Evolutionary conservation across 371 early-diverging fungal species (phyloP).

Genomic region (Mortierella sp.): DNA sequence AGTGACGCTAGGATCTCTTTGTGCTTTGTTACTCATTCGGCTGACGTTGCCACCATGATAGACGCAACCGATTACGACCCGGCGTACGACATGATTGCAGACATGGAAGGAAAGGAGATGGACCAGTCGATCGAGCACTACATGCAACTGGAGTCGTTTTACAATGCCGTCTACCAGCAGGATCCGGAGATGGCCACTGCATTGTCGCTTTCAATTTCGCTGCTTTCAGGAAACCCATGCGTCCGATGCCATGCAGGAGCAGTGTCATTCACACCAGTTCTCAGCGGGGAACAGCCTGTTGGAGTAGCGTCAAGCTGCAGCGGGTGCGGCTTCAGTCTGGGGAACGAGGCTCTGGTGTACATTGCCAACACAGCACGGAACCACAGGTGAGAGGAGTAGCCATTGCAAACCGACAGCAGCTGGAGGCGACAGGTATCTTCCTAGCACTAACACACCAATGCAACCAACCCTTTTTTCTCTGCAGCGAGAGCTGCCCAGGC

Average conservation of each 20-base stretch:
- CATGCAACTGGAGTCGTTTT: constrained; percentile 19
- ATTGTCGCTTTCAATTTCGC: constrained; percentile 19
- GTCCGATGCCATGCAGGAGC: constrained; percentile 23
- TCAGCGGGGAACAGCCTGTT: neutral
- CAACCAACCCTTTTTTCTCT: too few relatives aligned
- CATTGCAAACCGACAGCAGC: neutral
- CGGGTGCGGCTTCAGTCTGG: constrained; percentile 26
- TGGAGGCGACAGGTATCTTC: too few relatives aligned
- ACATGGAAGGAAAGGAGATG: constrained; percentile 30
- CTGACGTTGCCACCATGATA: neutral
- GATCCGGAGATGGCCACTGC: constrained; percentile 18
- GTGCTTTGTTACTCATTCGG: neutral
- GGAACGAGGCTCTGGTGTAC: constrained; percentile 25
- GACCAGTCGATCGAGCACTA: constrained; percentile 37
- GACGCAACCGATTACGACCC: constrained; percentile 28
- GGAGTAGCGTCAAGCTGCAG: constrained; percentile 12
- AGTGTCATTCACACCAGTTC: constrained; percentile 12
- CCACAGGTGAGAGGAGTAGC: constrained; percentile 48
- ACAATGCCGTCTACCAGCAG: neutral
- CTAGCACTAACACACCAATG: too few relatives aligned
- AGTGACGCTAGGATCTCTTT: neutral
- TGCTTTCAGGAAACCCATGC: constrained; percentile 21
- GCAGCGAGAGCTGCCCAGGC: constrained; percentile 29
- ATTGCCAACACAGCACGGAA: constrained; percentile 24
- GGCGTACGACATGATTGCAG: constrained; percentile 25